Evolutionary conservation across 1,139 yeast species (phyloP).

Genomic region (Geotrichum carabidarum): DNA sequence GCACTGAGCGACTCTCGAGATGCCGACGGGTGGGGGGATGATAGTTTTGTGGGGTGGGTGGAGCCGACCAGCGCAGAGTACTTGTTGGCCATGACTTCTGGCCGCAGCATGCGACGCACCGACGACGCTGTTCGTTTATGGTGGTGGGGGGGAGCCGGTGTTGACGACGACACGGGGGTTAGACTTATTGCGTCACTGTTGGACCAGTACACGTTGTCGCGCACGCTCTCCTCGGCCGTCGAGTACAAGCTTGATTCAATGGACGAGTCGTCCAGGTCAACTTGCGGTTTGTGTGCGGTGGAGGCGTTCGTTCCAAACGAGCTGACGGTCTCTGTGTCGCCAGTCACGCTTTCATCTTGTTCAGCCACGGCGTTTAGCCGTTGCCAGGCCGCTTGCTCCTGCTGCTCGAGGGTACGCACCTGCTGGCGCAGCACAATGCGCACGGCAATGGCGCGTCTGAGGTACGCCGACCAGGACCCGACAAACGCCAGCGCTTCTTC

Average conservation of each 20-base stretch:
- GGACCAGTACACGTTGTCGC: constrained; percentile 1
- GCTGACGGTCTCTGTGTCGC: constrained; percentile 14
- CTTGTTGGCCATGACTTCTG: constrained; percentile 20
- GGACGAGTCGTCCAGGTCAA: background rate
- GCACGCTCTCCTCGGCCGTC: background rate
- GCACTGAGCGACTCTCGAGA: constrained; percentile 1
- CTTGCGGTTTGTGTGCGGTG: background rate
- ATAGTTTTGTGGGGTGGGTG: background rate
- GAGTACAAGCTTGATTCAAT: background rate
- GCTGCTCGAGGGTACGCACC: constrained; percentile 27
- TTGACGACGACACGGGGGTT: constrained; percentile 8
- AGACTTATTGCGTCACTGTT: constrained; percentile 10
- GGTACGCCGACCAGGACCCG: constrained; percentile 35
- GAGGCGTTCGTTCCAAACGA: constrained; percentile 2
- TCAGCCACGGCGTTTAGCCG: constrained; percentile 5
- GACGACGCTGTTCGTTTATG: constrained; percentile 15
- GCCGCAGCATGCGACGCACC: constrained; percentile 20
- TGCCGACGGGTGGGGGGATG: background rate
- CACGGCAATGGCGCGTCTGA: constrained; percentile 35
- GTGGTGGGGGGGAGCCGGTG: background rate
- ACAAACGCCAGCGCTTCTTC: constrained; percentile 36
- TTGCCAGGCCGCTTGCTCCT: constrained; percentile 7
- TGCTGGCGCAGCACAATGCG: constrained; percentile 33
- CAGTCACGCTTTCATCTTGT: constrained; percentile 11
- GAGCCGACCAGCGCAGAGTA: constrained; percentile 20